Evolutionary conservation across 257 asterid genomes (phyloP).

Genomic region (Lavandula angustifolia): DNA sequence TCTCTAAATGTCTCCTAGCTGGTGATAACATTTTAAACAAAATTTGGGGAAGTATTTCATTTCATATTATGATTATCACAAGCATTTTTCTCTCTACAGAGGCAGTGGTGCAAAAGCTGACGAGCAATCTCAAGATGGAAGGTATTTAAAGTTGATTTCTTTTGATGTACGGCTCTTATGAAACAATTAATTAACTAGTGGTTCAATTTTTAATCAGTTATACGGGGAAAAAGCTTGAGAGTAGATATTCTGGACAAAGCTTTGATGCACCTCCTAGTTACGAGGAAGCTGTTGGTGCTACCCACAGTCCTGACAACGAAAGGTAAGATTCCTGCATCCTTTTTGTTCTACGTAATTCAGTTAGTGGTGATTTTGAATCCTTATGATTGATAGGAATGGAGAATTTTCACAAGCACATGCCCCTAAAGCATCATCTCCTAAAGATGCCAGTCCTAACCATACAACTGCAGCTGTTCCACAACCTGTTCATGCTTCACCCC

Average conservation of each 20-base stretch:
- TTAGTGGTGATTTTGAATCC: conserved; percentile 34
- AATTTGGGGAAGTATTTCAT: not conserved
- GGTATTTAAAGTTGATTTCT: conserved; percentile 45
- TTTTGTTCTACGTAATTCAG: conserved; percentile 23
- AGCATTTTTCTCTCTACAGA: conserved; percentile 39
- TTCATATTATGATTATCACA: not conserved
- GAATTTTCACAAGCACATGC: conserved; percentile 63
- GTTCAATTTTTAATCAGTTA: conserved; percentile 36
- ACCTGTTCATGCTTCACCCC: conserved; percentile 52
- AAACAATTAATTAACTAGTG: conserved; percentile 9
- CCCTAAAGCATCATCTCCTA: conserved; percentile 61
- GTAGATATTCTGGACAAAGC: conserved; percentile 68
- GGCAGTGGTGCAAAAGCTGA: conserved; percentile 74
- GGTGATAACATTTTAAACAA: not conserved
- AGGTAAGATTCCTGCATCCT: conserved; percentile 46
- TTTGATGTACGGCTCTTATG: conserved; percentile 23
- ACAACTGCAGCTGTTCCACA: conserved; percentile 41
- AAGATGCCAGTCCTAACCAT: conserved; percentile 56
- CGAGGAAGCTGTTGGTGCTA: conserved; percentile 72
- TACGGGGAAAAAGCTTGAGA: conserved; percentile 48
- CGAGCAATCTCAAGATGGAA: conserved; percentile 80
- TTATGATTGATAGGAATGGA: conserved; percentile 56
- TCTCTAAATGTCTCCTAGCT: conserved; percentile 1
- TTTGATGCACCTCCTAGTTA: conserved; percentile 81
- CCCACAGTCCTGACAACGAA: conserved; percentile 76